Evolutionary conservation across 1,139 yeast genomes (phyloP).

Genomic region (Lodderomyces oxycetoniae): DNA sequence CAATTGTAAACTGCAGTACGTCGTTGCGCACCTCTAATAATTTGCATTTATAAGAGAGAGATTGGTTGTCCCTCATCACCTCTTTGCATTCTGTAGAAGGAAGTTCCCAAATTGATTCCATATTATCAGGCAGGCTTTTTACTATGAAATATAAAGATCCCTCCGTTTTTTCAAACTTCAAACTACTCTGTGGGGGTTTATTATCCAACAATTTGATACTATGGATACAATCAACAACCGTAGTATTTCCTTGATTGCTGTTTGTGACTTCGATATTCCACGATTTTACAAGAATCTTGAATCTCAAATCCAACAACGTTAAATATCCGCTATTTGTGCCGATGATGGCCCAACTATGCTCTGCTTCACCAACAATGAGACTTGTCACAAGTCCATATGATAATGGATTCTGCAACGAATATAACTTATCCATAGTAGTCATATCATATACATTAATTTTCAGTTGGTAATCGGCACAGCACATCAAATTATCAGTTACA

Average conservation of each 20-base stretch:
- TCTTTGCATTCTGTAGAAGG: slow-evolving; percentile 60
- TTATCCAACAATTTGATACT: too few species aligned
- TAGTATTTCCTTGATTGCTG: too few species aligned
- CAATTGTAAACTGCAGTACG: slow-evolving; percentile 7
- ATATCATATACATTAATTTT: slow-evolving; percentile 56
- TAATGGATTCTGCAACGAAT: slow-evolving; percentile 49
- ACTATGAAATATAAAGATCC: background rate
- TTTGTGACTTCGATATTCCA: slow-evolving; percentile 37
- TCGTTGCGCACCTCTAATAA: slow-evolving; percentile 8
- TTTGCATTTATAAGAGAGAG: slow-evolving; percentile 7
- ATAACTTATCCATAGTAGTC: slow-evolving; percentile 47
- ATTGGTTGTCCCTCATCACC: slow-evolving; percentile 26
- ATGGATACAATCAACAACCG: too few species aligned
- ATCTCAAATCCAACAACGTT: slow-evolving; percentile 79
- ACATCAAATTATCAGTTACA: slow-evolving; percentile 36
- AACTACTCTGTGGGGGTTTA: too few species aligned
- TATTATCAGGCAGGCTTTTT: background rate
- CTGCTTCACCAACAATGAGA: slow-evolving; percentile 49
- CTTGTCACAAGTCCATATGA: slow-evolving; percentile 63
- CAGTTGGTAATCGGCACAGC: slow-evolving; percentile 51
- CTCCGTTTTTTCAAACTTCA: background rate
- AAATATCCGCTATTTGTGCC: slow-evolving; percentile 76
- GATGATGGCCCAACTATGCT: slow-evolving; percentile 55
- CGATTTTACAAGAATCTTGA: slow-evolving; percentile 53
- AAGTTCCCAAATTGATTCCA: slow-evolving; percentile 65